Evolutionary conservation across 805 yeast genomes (phyloP).

Genomic region (Candida adriatica): DNA sequence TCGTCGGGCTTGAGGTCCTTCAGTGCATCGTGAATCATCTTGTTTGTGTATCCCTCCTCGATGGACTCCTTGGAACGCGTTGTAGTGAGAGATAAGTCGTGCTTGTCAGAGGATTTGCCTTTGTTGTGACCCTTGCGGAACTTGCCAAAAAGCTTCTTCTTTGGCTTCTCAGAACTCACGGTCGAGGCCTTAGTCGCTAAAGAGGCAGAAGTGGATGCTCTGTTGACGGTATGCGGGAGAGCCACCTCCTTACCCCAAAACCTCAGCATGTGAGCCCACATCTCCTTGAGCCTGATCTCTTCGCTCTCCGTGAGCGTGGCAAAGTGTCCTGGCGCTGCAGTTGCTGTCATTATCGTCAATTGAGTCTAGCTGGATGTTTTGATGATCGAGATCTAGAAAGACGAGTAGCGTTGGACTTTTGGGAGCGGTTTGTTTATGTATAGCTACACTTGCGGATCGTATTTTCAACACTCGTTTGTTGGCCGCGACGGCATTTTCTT

Average conservation of each 20-base stretch:
- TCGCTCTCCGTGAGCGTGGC: constrained; percentile 45
- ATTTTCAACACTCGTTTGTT: too few species aligned
- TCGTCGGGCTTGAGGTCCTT: constrained; percentile 45
- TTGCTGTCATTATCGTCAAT: constrained; percentile 13
- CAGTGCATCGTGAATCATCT: constrained; percentile 41
- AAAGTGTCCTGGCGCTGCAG: constrained; percentile 35
- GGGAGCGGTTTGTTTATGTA: too few species aligned
- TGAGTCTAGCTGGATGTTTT: too few species aligned
- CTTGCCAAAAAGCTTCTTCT: constrained; percentile 23
- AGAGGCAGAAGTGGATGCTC: constrained; percentile 7
- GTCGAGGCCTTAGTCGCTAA: constrained; percentile 3
- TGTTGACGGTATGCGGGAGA: constrained; percentile 9
- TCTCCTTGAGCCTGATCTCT: constrained; percentile 58
- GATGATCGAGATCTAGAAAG: too few species aligned
- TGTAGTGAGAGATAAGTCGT: constrained; percentile 16
- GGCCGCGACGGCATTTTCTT: too few species aligned
- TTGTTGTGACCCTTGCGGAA: constrained; percentile 16
- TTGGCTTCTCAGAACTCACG: constrained; percentile 9
- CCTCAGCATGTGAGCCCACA: constrained; percentile 60
- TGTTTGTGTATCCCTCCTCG: constrained; percentile 28
- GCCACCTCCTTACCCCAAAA: constrained; percentile 45
- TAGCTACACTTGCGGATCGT: too few species aligned
- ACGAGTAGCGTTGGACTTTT: too few species aligned
- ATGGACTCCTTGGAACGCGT: constrained; percentile 25
- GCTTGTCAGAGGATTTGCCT: constrained; percentile 10